These are phyloP conservation scores for Triticum turgidum DNA, from an alignment of 176 grass and related monocot genomes.

Conservation along the genomic window DNA sequence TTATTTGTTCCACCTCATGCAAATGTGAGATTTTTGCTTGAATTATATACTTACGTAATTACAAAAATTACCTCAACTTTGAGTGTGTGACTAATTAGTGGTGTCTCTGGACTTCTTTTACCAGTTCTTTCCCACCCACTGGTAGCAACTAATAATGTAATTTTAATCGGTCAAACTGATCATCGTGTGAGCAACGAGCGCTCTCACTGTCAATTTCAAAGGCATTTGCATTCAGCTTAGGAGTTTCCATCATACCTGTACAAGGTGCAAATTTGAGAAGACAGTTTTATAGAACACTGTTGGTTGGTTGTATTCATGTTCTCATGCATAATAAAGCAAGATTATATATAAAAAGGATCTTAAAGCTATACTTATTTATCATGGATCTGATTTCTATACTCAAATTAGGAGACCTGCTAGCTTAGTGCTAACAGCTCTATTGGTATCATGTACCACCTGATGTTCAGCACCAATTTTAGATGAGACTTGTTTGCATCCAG, in stretches of 20 bases:
- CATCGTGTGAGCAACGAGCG: neutral
- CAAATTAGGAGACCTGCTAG: neutral
- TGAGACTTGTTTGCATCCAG: neutral
- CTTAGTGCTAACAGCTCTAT: neutral
- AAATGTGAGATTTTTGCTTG: neutral
- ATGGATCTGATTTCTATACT: neutral
- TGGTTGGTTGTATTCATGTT: conserved; percentile 14
- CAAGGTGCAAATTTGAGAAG: conserved; percentile 11
- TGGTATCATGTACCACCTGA: neutral
- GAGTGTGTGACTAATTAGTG: neutral
- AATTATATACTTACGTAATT: conserved; percentile 16
- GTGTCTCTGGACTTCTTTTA: conserved; percentile 1
- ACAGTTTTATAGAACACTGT: neutral
- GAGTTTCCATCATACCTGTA: neutral
- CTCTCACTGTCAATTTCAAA: neutral
- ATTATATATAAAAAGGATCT: neutral
- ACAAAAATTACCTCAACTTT: neutral
- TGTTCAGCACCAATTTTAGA: neutral
- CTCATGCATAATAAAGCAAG: neutral
- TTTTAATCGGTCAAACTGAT: conserved; percentile 13
- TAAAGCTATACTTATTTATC: neutral
- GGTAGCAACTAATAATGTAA: conserved; percentile 5
- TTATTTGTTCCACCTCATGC: conserved; percentile 2
- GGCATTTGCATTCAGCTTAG: neutral
- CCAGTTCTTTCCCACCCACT: neutral